Evolutionary conservation across 2,329 filamentous ascomycete genomes (phyloP).

Genomic region (Trematosphaeria pertusa): DNA sequence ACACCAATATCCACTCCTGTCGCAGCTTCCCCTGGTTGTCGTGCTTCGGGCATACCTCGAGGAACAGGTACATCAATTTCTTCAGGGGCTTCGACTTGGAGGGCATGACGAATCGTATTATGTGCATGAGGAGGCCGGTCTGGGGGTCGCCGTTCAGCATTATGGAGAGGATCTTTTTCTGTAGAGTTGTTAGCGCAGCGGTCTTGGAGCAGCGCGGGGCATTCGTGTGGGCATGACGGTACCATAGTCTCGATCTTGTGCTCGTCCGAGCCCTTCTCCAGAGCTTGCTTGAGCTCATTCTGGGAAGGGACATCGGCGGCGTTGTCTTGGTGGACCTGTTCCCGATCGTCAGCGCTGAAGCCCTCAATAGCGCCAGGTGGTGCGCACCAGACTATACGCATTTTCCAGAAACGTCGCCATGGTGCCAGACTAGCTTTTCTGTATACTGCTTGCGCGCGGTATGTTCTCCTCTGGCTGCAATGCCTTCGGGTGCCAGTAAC

Average conservation of each 20-base stretch:
- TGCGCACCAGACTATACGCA: conserved; percentile 81
- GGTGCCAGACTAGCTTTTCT: conserved; percentile 49
- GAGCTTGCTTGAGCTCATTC: conserved; percentile 88
- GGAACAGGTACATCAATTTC: conserved; percentile 99
- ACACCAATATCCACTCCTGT: conserved; percentile 99
- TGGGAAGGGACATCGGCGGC: conserved; percentile 87
- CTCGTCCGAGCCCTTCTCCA: conserved; percentile 94
- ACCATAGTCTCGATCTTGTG: conserved; percentile 81
- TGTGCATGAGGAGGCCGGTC: conserved; percentile 96
- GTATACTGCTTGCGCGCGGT: conserved; percentile 8
- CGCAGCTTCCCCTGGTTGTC: conserved; percentile 93
- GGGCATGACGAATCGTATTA: conserved; percentile 99
- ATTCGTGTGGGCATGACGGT: conserved; percentile 26
- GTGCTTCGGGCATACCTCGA: conserved; percentile 97
- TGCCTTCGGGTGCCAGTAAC: conserved; percentile 32
- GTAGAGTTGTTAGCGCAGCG: conserved; percentile 31
- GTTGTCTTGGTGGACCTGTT: conserved; percentile 87
- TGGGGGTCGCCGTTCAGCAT: conserved; percentile 99
- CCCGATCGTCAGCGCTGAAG: conserved; percentile 39
- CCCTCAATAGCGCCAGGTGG: conserved; percentile 36
- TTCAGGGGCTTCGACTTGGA: conserved; percentile 96
- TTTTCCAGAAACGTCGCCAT: conserved; percentile 97
- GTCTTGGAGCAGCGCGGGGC: conserved; percentile 60
- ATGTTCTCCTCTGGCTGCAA: conserved; percentile 24
- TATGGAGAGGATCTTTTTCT: conserved; percentile 88